Percentiles rank a stretch among this genome's conserved stretches.
phyloP scores from a whole-genome alignment of 2,329 filamentous ascomycete species.

The Penicillium expansum region DNA sequence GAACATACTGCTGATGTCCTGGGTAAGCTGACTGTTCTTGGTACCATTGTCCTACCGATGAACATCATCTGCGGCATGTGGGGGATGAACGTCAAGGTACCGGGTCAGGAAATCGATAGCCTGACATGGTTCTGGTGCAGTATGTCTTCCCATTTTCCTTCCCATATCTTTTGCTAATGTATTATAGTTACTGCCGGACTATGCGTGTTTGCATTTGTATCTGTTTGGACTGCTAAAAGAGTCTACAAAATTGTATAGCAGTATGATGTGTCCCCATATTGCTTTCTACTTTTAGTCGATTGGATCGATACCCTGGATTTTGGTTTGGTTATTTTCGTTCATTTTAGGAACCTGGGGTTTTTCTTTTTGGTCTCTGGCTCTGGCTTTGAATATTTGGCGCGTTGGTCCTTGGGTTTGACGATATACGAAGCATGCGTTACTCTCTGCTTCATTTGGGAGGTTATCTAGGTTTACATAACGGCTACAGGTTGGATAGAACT shows the following conservation, averaged over 20 bases:
- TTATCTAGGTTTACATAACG: neutral
- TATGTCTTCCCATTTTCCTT: conserved; percentile 27
- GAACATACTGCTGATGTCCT: conserved; percentile 94
- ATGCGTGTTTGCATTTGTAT: conserved; percentile 72
- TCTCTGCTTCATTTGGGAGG: neutral
- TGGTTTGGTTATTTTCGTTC: neutral
- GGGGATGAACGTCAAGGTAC: conserved; percentile 98
- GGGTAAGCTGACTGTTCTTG: conserved; percentile 89
- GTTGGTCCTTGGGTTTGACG: conserved; percentile 7
- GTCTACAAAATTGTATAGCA: conserved; percentile 72
- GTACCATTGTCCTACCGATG: conserved; percentile 96
- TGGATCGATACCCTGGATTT: conserved; percentile 12
- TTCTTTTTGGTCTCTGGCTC: neutral
- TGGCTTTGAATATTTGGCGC: neutral
- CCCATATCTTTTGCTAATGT: conserved; percentile 4
- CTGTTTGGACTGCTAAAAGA: conserved; percentile 78
- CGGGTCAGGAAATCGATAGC: conserved; percentile 81
- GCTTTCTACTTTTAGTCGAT: neutral
- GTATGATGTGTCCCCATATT: neutral
- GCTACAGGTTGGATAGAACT: neutral
- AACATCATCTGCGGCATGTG: conserved; percentile 98
- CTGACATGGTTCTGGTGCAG: conserved; percentile 70
- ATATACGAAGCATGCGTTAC: conserved; percentile 7
- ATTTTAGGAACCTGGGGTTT: neutral
- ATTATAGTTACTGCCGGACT: conserved; percentile 65